Evolutionary conservation across 805 yeast species (phyloP), one percentile per base, ranked within the genome.

Genomic region (Barnettozyma sp.): DNA sequence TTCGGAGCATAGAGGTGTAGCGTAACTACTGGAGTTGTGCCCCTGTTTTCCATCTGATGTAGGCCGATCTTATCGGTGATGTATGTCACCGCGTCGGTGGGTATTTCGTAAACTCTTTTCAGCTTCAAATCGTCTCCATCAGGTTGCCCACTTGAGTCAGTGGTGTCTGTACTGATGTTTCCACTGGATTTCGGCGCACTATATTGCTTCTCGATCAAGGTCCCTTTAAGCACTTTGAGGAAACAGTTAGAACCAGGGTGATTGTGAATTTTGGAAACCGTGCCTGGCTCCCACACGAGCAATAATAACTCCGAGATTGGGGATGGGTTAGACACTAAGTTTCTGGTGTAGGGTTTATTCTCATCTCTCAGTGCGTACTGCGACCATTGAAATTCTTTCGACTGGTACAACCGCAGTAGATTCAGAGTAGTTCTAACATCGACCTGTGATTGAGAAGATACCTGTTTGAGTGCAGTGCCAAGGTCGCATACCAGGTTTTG

Each of bases 231-330:
- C 24, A 67, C 55, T 48, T 68, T 68, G 65, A 68, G 66, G 41
- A 68, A 62, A 45, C 72, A 68, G 48, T 68, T 71, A 9, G 73
- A 71, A 30, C 63, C 57, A 24, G 72, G 72, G 43, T 68, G 73
- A 48, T 67, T 68, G 46, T 68, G 73, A 35, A 68, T 65, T 28
- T 70, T 68, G 26, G 65, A 58, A 12, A 61, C 50, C 43, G 60
- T 62, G 2, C 66, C 66, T 1, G 73, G 73, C 21, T 60, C 54
- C 73, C 73, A 68, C 9, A 67, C 71, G 18, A 68, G 46, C 8
- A 68, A 54, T 25, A 66, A 56, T 29, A 68, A 50, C 40, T 63
- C 63, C 31, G 73, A 69, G 43, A 63, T 60, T 6, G 65, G 65
- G 40, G 65, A 63, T 35, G 66, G 56, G 40, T 65, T 52, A 18